phyloP scores from a whole-genome alignment of 2,329 filamentous ascomycete species.

The Sarocladium strictum region DNA sequence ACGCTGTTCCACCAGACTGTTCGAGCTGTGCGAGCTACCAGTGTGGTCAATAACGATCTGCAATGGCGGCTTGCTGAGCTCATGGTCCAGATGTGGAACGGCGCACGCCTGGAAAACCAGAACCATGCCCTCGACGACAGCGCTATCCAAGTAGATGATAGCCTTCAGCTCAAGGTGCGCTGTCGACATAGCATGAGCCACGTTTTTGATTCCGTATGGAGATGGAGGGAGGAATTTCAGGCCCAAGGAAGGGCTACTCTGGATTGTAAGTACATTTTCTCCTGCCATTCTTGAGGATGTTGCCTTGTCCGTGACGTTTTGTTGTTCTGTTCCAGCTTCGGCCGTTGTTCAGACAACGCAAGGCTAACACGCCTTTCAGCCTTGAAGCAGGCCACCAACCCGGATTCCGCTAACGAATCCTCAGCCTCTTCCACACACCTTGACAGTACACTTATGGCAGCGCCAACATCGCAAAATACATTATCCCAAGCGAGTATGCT shows the following conservation, averaged over 20 bases:
- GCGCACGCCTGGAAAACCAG: constrained; percentile 47
- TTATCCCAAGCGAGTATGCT: constrained; percentile 19
- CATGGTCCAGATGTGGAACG: constrained; percentile 85
- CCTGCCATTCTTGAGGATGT: neutral
- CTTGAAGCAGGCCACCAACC: constrained; percentile 80
- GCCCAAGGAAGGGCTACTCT: constrained; percentile 63
- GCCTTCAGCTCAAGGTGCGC: constrained; percentile 72
- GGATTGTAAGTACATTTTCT: constrained; percentile 51
- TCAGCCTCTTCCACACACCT: constrained; percentile 62
- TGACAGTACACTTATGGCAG: constrained; percentile 50
- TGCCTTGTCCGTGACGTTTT: neutral
- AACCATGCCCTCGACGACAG: constrained; percentile 40
- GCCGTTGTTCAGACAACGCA: constrained; percentile 19
- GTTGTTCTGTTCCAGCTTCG: constrained; percentile 21
- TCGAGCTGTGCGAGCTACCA: constrained; percentile 63
- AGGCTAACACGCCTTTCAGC: constrained; percentile 33
- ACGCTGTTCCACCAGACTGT: constrained; percentile 67
- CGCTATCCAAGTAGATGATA: constrained; percentile 57
- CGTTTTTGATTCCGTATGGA: constrained; percentile 79
- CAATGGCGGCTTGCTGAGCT: constrained; percentile 75
- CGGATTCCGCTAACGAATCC: constrained; percentile 70
- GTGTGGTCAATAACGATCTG: constrained; percentile 71
- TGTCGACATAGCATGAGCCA: constrained; percentile 81
- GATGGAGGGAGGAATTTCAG: constrained; percentile 77
- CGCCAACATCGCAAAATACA: constrained; percentile 17